phyloP scores from a whole-genome alignment of 208 protist genomes.

The Endotrypanum monterogeii region DNA sequence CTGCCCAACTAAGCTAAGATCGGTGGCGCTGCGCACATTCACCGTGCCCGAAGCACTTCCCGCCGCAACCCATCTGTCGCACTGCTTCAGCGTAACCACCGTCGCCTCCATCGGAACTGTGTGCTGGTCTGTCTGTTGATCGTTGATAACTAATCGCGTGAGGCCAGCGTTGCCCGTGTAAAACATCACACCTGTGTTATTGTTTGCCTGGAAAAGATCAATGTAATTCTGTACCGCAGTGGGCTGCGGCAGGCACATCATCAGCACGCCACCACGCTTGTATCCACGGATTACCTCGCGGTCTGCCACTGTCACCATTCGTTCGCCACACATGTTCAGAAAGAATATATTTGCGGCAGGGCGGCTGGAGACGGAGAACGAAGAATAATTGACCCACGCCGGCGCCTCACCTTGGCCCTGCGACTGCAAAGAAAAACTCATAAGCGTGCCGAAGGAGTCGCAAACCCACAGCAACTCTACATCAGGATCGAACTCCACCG shows the following conservation, averaged over 20 bases:
- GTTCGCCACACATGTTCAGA: slow-evolving; percentile 54
- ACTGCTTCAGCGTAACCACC: slow-evolving; percentile 65
- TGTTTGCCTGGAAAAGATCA: slow-evolving; percentile 76
- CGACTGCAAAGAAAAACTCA: slow-evolving; percentile 72
- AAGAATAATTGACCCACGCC: slow-evolving; percentile 77
- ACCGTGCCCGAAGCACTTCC: slow-evolving; percentile 66
- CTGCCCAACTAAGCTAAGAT: slow-evolving; percentile 47
- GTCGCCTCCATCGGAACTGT: slow-evolving; percentile 65
- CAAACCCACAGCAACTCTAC: slow-evolving; percentile 87
- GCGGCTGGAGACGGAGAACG: slow-evolving; percentile 71
- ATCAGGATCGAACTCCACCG: slow-evolving; percentile 88
- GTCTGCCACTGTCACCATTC: slow-evolving; percentile 79
- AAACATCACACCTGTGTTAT: slow-evolving; percentile 67
- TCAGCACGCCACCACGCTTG: slow-evolving; percentile 76
- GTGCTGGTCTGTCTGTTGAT: slow-evolving; percentile 39
- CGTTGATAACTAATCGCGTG: slow-evolving; percentile 61
- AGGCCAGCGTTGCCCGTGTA: slow-evolving; percentile 84
- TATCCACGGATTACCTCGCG: slow-evolving; percentile 78
- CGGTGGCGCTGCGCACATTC: slow-evolving; percentile 53
- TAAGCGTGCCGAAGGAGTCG: slow-evolving; percentile 81
- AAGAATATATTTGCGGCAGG: slow-evolving; percentile 73
- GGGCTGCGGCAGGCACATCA: slow-evolving; percentile 63
- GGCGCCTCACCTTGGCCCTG: slow-evolving; percentile 61
- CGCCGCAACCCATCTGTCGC: slow-evolving; percentile 70
- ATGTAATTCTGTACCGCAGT: slow-evolving; percentile 77